Evolutionary conservation across 2,329 filamentous ascomycete species (phyloP).

Genomic region (Nectriaceae sp.): DNA sequence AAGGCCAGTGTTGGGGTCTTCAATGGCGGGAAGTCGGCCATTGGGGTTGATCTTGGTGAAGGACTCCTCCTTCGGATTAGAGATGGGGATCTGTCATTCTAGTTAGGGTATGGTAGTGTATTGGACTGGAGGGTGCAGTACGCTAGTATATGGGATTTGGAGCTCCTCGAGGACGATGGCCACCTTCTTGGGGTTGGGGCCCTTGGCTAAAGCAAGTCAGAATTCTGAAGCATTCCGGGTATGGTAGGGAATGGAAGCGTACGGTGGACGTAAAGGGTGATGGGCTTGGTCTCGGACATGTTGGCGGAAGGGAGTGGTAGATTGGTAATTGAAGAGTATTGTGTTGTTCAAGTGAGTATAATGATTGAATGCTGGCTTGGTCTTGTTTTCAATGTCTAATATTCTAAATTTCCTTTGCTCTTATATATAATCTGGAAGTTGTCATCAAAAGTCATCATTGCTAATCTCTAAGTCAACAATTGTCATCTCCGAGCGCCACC

Average conservation of each 20-base stretch:
- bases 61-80: constrained; percentile 27
- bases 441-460: too few species aligned
- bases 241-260: background rate
- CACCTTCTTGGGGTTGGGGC: constrained; percentile 36
- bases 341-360: background rate
- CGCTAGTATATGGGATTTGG: constrained; percentile 35
- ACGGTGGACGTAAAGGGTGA: constrained; percentile 19
- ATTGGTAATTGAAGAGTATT: background rate
- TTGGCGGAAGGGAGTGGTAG: background rate
- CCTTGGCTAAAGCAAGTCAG: constrained; percentile 15
- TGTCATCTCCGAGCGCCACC: too few species aligned
- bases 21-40: constrained; percentile 34
- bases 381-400: too few species aligned
- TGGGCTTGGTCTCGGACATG: constrained; percentile 19
- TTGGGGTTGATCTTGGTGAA: constrained; percentile 35
- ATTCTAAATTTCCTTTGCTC: too few species aligned
- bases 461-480: too few species aligned
- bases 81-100: constrained; percentile 16
- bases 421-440: too few species aligned
- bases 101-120: background rate
- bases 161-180: constrained; percentile 40
- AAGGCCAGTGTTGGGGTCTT: constrained; percentile 36
- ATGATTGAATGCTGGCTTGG: constrained; percentile 1
- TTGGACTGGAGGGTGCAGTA: constrained; percentile 5
- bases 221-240: too few species aligned